A percentile compares a stretch with the other conserved stretches of the same genome.
phyloP scores from a whole-genome alignment of 257 asterid genomes.

The Solanum bulbocastanum region DNA sequence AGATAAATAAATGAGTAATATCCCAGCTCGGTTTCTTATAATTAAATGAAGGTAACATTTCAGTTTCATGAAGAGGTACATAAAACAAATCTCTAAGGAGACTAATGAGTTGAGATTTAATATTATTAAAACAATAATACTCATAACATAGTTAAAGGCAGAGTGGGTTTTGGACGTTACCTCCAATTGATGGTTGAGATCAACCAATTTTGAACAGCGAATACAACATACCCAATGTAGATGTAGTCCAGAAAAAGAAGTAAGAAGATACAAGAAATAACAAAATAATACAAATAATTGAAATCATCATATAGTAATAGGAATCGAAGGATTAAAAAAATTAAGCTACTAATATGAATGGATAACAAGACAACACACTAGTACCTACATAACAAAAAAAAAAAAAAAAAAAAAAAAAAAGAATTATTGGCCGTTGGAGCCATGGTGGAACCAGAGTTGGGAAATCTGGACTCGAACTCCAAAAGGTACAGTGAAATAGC shows the following conservation, averaged over 20 bases:
- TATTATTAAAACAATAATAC: not conserved
- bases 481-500: not conserved
- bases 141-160: not conserved
- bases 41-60: not conserved
- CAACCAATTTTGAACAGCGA: not conserved
- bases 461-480: constrained; percentile 12
- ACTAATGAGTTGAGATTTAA: not conserved
- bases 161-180: not conserved
- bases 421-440: not conserved
- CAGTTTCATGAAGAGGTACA: not conserved
- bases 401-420: too few species aligned
- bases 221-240: not conserved
- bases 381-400: too few species aligned
- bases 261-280: not conserved
- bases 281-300: not conserved
- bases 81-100: not conserved
- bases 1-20: not conserved
- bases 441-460: constrained; percentile 3
- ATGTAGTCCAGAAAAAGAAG: not conserved
- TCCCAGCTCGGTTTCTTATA: not conserved
- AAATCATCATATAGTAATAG: too few species aligned
- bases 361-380: too few species aligned
- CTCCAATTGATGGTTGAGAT: not conserved
- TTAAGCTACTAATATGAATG: too few species aligned
- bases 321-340: too few species aligned